These are phyloP conservation scores for Moesziomyces globuligerus DNA, from an alignment of 1,284 basidiomycete genomes.

Conservation along the genomic window DNA sequence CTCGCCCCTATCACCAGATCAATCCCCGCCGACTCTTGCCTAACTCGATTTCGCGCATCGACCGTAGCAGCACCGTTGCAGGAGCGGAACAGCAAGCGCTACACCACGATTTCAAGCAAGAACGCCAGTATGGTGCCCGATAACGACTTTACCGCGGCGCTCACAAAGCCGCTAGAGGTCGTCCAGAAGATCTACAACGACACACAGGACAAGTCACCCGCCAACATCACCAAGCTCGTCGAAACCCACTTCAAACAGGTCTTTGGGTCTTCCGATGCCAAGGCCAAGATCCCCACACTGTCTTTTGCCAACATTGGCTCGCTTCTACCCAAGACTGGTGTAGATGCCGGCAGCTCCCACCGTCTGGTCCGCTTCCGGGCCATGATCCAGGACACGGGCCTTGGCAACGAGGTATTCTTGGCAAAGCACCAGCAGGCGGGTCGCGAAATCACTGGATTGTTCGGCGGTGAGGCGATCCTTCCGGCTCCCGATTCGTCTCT, in stretches of 20 bases:
- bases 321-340: slow-evolving; percentile 10
- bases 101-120: not conserved
- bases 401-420: slow-evolving; percentile 65
- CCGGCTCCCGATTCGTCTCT: not conserved
- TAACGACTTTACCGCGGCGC: slow-evolving; percentile 45
- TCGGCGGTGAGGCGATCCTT: slow-evolving; percentile 28
- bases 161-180: slow-evolving; percentile 44
- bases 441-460: slow-evolving; percentile 50
- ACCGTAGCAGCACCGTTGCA: not conserved
- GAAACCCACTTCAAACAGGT: slow-evolving; percentile 39
- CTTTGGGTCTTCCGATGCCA: slow-evolving; percentile 38
- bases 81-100: not conserved
- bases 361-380: slow-evolving; percentile 64
- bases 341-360: slow-evolving; percentile 34
- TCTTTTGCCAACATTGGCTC: slow-evolving; percentile 19
- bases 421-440: slow-evolving; percentile 37
- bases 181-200: slow-evolving; percentile 44
- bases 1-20: not conserved
- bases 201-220: slow-evolving; percentile 30
- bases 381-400: slow-evolving; percentile 68
- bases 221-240: slow-evolving; percentile 34
- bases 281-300: slow-evolving; percentile 39
- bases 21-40: too few relatives aligned
- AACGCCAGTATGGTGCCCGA: slow-evolving; percentile 48
- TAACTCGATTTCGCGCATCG: not conserved